Evolutionary conservation across 805 yeast species (phyloP), one percentile per base, ranked within the genome.

Genomic region (Jamesozyma piceae): DNA sequence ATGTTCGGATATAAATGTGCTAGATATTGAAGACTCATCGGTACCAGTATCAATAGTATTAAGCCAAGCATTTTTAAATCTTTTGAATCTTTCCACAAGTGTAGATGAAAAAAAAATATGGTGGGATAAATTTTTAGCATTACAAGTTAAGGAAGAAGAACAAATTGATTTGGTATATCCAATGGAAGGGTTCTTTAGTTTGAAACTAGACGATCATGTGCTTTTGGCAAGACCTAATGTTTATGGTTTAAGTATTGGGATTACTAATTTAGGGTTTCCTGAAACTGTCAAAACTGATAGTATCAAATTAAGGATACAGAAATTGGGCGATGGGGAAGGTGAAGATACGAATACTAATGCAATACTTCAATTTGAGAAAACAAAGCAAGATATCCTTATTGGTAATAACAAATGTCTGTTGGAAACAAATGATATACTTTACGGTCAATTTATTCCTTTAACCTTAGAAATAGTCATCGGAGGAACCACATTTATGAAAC

Each of bases 41-140:
- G 51, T 62, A 10, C 58, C 62, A 1, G 49, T 50, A 4, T 37
- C 57, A 1, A 48, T 56, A 1, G 46, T 61, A 10, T 43, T 63
- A 18, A 49, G 62, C 29, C 59, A 60, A 29, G 57, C 64, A 26
- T 55, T 54, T 41, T 45, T 63, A 31, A 54, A 62, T 44, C 43
- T 61, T 15, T 34, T 60, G 20, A 53, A 56, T 29, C 37, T 57
- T 22, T 46, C 53, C 3, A 22, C 38, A n/a, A 46, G 44, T 21
- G 26, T 40, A 2, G 37, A 38, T 5, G 59, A 53, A 8, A 53
- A 45, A 41, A 38, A 36, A 15, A 26, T 33, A 15, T 54, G 56
- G 49, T 63, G 65, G 64, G 39, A 47, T 1, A 52, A 52, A 19
- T 61, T 62, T 45, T 37, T 59, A 10, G 39, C 48, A 3, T 28